phyloP scores from a whole-genome alignment of 2,329 filamentous ascomycete species.

The Penicillium sumatraense region DNA sequence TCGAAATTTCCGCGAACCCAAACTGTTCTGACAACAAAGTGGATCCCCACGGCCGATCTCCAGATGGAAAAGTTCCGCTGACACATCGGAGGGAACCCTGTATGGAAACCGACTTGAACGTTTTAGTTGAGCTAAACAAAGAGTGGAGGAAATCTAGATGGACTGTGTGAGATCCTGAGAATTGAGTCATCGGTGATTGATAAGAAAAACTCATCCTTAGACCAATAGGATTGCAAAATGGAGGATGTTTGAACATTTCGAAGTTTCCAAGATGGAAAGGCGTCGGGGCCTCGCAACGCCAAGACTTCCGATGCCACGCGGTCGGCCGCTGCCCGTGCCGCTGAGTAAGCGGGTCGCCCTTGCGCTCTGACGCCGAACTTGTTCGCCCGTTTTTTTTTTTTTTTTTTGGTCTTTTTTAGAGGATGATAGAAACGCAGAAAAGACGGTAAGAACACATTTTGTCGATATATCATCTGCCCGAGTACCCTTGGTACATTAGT shows the following conservation, averaged over 20 bases:
- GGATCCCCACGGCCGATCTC: slow-evolving; percentile 3
- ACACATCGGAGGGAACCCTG: slow-evolving; percentile 4
- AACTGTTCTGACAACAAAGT: not conserved
- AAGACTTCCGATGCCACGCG: slow-evolving; percentile 3
- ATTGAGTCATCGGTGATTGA: not conserved
- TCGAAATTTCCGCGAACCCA: slow-evolving; percentile 17
- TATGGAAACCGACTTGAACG: no score
- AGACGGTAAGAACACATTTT: no score
- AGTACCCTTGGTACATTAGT: no score
- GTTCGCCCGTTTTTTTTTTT: no score
- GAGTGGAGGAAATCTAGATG: no score
- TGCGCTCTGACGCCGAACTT: not conserved
- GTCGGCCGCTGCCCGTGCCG: not conserved
- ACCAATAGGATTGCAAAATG: not conserved
- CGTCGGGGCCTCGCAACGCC: not conserved
- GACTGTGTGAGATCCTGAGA: no score
- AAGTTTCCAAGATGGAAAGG: no score
- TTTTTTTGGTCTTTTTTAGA: no score
- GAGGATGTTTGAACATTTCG: no score
- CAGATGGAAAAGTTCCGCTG: slow-evolving; percentile 12
- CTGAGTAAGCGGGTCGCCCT: slow-evolving; percentile 6
- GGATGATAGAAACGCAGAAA: no score
- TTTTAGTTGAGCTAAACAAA: not conserved
- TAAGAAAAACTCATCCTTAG: not conserved
- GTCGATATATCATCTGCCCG: no score